A percentile compares a stretch with the other conserved stretches of the same genome.
Conservation (phyloP, 2,329 filamentous ascomycete genomes). For the Fusarium tricinctum region DNA sequence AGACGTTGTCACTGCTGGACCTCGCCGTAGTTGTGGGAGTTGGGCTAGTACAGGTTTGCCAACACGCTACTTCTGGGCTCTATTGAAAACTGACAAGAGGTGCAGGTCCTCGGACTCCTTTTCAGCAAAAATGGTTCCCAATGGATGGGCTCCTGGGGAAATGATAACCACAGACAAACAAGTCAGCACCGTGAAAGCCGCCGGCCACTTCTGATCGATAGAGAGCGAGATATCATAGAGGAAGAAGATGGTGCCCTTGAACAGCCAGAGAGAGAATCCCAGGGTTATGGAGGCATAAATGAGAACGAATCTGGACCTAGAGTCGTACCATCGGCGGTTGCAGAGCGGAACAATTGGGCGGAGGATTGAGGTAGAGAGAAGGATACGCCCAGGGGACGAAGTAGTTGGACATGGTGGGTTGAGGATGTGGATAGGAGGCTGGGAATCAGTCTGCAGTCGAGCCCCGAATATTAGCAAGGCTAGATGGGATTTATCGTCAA, state of each 20-base stretch:
- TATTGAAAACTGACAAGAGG: not conserved
- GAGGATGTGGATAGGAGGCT: not conserved
- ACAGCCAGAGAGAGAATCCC: slow-evolving; percentile 19
- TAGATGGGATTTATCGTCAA: not conserved
- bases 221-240: slow-evolving; percentile 50
- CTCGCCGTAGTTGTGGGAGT: slow-evolving; percentile 67
- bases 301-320: slow-evolving; percentile 41
- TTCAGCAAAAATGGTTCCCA: slow-evolving; percentile 49
- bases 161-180: slow-evolving; percentile 8
- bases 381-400: too few species aligned
- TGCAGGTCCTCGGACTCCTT: slow-evolving; percentile 52
- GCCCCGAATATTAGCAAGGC: not conserved
- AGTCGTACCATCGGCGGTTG: slow-evolving; percentile 48
- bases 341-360: slow-evolving; percentile 48
- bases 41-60: slow-evolving; percentile 68
- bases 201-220: slow-evolving; percentile 48
- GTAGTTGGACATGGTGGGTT: not conserved
- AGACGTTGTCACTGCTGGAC: slow-evolving; percentile 66
- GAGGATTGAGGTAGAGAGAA: slow-evolving; percentile 20
- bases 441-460: not conserved
- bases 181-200: slow-evolving; percentile 34
- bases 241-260: slow-evolving; percentile 39
- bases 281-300: slow-evolving; percentile 42
- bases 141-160: slow-evolving; percentile 52
- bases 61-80: not conserved